Conservation (phyloP, 202 grass and related monocot genomes). For the Thinopyrum obtusiflorum region DNA sequence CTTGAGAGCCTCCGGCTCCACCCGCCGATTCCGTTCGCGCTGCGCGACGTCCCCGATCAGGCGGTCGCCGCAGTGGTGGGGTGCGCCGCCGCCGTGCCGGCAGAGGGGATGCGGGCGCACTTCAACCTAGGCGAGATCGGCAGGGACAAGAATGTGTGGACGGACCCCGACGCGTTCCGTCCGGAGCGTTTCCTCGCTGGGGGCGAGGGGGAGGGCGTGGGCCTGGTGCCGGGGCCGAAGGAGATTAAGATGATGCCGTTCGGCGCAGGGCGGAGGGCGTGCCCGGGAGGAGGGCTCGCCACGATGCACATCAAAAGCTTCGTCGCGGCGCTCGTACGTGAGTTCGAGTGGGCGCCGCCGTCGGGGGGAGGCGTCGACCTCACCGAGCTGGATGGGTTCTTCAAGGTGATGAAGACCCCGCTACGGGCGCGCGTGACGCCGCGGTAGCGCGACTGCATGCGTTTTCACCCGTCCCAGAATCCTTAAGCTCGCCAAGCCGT, state of each 20-base stretch:
- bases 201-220: background rate
- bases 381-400: too few species aligned
- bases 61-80: background rate
- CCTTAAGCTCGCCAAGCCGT: too few species aligned
- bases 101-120: background rate
- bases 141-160: background rate
- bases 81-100: background rate
- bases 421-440: too few species aligned
- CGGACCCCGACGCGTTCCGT: background rate
- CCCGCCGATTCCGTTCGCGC: too few species aligned
- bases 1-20: too few species aligned
- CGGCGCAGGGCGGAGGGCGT: constrained; percentile 42
- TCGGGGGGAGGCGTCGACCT: too few species aligned
- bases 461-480: too few species aligned
- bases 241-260: constrained; percentile 97
- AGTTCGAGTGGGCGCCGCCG: background rate
- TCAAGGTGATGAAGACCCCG: too few species aligned
- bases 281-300: background rate
- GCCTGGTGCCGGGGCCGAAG: constrained; percentile 17
- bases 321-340: background rate
- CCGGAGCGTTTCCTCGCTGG: background rate
- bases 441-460: too few species aligned
- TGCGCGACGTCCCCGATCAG: too few species aligned
- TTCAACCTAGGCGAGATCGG: background rate
- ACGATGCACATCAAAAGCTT: background rate